Conservation (phyloP, 2,329 filamentous ascomycete genomes). For the Xylariaceae sp. region DNA sequence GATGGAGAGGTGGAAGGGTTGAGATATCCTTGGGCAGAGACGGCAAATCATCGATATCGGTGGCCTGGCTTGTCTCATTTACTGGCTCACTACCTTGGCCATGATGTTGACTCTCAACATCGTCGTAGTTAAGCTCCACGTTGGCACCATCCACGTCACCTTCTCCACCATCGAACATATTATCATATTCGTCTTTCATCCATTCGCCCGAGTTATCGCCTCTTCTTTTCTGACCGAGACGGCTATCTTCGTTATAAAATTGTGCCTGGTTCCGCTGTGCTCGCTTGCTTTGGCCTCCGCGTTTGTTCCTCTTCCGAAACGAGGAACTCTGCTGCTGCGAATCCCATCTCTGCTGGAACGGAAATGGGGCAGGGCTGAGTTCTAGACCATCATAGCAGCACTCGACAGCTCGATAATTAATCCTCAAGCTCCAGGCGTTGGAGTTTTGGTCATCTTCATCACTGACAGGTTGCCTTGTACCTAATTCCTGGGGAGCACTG, state of each 20-base stretch:
- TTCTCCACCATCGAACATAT: slow-evolving; percentile 45
- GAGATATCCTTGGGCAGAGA: slow-evolving; percentile 63
- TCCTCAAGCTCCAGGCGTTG: slow-evolving; percentile 74
- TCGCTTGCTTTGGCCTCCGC: slow-evolving; percentile 57
- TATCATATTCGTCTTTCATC: slow-evolving; percentile 34
- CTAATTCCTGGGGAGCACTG: slow-evolving; percentile 22
- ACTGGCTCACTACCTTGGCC: slow-evolving; percentile 34
- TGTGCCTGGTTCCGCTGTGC: slow-evolving; percentile 48
- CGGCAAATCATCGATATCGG: slow-evolving; percentile 65
- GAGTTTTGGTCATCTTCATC: slow-evolving; percentile 51
- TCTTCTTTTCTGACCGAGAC: slow-evolving; percentile 56
- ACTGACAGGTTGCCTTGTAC: slow-evolving; percentile 32
- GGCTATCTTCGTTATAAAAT: slow-evolving; percentile 47
- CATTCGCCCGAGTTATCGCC: slow-evolving; percentile 48
- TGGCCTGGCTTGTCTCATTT: slow-evolving; percentile 51
- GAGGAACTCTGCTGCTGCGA: slow-evolving; percentile 65
- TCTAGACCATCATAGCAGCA: slow-evolving; percentile 74
- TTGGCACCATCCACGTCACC: slow-evolving; percentile 37
- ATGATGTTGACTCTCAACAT: slow-evolving; percentile 42
- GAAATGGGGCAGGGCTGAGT: slow-evolving; percentile 81
- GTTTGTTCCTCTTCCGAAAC: slow-evolving; percentile 48
- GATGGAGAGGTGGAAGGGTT: slow-evolving; percentile 56
- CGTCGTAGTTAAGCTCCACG: slow-evolving; percentile 50
- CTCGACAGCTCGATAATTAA: slow-evolving; percentile 80
- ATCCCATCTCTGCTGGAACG: slow-evolving; percentile 90